phyloP scores from a whole-genome alignment of 1,284 basidiomycete species.

The Rhodotorula mucilaginosa region DNA sequence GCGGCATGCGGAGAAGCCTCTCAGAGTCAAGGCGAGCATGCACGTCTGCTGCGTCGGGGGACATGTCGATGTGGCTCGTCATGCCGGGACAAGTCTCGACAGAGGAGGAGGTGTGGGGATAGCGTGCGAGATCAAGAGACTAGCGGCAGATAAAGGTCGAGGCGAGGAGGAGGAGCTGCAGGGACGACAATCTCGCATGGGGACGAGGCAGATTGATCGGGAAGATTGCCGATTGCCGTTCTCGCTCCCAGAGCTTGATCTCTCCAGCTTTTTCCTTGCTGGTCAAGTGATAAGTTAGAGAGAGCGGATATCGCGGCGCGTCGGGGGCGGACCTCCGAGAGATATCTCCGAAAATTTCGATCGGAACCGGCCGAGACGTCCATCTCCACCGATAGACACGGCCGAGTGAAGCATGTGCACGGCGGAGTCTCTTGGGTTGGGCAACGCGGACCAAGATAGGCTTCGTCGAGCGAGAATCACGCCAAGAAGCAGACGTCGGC shows the following conservation, averaged over 20 bases:
- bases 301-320: too few species aligned
- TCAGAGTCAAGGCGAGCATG: neutral
- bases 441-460: neutral
- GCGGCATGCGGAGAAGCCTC: conserved; percentile 2
- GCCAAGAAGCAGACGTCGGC: too few species aligned
- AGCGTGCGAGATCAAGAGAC: conserved; percentile 1
- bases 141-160: neutral
- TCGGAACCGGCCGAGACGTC: too few species aligned
- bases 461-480: too few species aligned
- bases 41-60: neutral
- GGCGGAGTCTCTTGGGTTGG: neutral
- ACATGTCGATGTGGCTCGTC: conserved; percentile 4
- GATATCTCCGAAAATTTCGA: too few species aligned
- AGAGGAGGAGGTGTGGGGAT: neutral
- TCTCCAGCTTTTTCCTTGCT: too few species aligned
- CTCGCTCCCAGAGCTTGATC: neutral
- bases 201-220: neutral
- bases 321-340: neutral
- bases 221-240: neutral
- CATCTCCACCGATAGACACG: neutral
- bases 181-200: neutral
- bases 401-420: neutral
- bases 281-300: too few species aligned
- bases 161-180: neutral
- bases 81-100: neutral